phyloP scores from a whole-genome alignment of 2,329 filamentous ascomycete species.

The Teratosphaeria nubilosa region DNA sequence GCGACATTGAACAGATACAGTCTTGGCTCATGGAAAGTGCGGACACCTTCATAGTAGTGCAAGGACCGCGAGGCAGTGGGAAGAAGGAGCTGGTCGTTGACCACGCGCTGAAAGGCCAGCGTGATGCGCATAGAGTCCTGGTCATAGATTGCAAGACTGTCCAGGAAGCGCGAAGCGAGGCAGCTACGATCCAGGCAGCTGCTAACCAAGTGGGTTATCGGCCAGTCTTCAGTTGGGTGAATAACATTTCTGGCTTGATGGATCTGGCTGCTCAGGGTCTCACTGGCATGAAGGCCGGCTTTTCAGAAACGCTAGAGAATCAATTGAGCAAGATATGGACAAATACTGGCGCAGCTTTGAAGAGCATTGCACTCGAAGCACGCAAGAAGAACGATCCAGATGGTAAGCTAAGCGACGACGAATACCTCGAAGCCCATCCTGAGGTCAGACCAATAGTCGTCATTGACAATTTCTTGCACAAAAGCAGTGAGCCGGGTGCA shows the following conservation, averaged over 20 bases:
- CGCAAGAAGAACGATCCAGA: conserved; percentile 67
- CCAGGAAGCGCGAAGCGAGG: conserved; percentile 81
- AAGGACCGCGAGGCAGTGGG: conserved; percentile 82
- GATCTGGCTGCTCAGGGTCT: conserved; percentile 90
- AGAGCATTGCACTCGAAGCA: conserved; percentile 60
- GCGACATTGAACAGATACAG: conserved; percentile 70
- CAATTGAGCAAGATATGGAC: conserved; percentile 84
- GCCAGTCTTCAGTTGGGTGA: conserved; percentile 93
- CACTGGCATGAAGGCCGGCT: conserved; percentile 86
- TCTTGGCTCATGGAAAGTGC: conserved; percentile 80
- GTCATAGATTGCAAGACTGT: conserved; percentile 89
- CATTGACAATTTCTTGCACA: conserved; percentile 85
- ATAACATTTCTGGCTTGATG: conserved; percentile 83
- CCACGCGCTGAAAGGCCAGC: conserved; percentile 59
- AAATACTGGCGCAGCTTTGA: conserved; percentile 70
- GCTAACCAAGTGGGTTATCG: conserved; percentile 79
- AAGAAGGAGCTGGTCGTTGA: conserved; percentile 82
- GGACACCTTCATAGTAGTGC: conserved; percentile 87
- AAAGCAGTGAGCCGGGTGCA: conserved; percentile 40
- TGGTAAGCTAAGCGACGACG: conserved; percentile 63
- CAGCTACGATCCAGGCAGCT: conserved; percentile 70
- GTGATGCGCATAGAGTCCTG: conserved; percentile 59
- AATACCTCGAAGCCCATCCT: conserved; percentile 81
- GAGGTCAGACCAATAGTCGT: conserved; percentile 75
- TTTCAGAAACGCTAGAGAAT: conserved; percentile 83